Conservation (phyloP, 768 basidiomycete genomes). For the Mycena capillaripes region DNA sequence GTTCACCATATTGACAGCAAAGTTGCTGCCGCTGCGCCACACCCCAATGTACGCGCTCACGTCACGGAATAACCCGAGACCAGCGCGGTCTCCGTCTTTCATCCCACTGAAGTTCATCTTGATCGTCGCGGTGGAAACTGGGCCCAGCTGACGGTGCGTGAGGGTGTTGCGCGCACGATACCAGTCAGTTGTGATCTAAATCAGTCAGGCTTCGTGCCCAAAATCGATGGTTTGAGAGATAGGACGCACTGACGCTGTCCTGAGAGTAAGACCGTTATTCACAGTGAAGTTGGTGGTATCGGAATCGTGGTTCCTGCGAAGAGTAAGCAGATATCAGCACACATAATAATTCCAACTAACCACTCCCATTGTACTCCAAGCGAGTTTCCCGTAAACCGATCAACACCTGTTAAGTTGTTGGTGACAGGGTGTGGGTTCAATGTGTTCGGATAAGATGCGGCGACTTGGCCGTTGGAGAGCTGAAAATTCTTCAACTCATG, state of each 20-base stretch:
- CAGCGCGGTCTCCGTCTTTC: constrained; percentile 37
- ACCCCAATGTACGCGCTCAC: constrained; percentile 35
- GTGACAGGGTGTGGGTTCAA: constrained; percentile 22
- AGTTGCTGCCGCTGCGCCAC: constrained; percentile 20
- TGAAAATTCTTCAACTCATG: too few relatives aligned
- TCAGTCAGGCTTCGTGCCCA: not conserved
- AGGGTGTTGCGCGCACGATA: constrained; percentile 39
- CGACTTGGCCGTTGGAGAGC: constrained; percentile 33
- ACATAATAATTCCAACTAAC: constrained; percentile 6
- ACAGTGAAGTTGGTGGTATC: constrained; percentile 35
- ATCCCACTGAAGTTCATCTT: constrained; percentile 30
- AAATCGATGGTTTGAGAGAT: not conserved
- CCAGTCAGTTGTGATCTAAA: constrained; percentile 30
- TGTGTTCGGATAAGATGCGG: constrained; percentile 33
- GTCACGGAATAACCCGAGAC: constrained; percentile 39
- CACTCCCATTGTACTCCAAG: constrained; percentile 37
- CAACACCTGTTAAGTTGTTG: constrained; percentile 31
- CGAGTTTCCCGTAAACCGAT: constrained; percentile 31
- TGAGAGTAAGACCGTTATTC: constrained; percentile 35
- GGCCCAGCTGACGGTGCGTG: constrained; percentile 36
- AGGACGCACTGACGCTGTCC: constrained; percentile 33
- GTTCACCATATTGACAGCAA: constrained; percentile 31
- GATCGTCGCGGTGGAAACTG: constrained; percentile 36
- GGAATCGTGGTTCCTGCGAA: constrained; percentile 35
- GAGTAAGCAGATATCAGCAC: not conserved